phyloP scores from a whole-genome alignment of 2,329 filamentous ascomycete species.

The Amesomyces nigricolor region DNA sequence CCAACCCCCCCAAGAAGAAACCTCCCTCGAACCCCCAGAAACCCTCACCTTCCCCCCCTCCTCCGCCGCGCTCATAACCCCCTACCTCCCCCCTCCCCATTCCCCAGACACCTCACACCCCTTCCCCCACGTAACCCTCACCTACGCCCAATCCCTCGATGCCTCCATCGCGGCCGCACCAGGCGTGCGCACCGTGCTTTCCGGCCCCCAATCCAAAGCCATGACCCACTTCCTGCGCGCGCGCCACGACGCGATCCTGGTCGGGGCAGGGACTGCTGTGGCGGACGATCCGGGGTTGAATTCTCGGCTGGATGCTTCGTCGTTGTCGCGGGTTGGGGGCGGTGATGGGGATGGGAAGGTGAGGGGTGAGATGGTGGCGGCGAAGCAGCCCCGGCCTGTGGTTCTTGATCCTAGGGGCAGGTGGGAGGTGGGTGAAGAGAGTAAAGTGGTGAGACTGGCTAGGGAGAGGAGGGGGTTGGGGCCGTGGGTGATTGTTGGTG shows the following conservation, averaged over 20 bases:
- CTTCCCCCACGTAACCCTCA: conserved; percentile 59
- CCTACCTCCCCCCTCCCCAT: conserved; percentile 18
- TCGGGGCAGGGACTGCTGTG: conserved; percentile 78
- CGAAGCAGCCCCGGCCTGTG: conserved; percentile 68
- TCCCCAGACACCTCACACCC: conserved; percentile 1
- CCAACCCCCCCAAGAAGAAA: conserved; percentile 18
- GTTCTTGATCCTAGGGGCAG: conserved; percentile 74
- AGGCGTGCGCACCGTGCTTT: conserved; percentile 75
- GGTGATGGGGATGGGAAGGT: neutral
- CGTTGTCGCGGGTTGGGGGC: neutral
- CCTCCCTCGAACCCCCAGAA: neutral
- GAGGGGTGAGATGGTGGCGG: neutral
- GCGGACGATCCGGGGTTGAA: conserved; percentile 84
- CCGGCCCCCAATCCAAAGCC: conserved; percentile 74
- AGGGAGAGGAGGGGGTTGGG: conserved; percentile 60
- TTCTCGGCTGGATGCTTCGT: conserved; percentile 55
- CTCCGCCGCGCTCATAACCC: conserved; percentile 7
- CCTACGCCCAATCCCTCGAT: conserved; percentile 88
- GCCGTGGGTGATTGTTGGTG: conserved; percentile 63
- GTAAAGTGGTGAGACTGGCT: conserved; percentile 62
- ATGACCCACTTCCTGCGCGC: conserved; percentile 91
- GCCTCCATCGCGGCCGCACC: conserved; percentile 69
- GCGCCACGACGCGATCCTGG: conserved; percentile 74
- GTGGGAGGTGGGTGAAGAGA: conserved; percentile 57
- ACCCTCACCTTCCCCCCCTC: conserved; percentile 23